Evolutionary conservation across 148 eudicot species (phyloP).

Genomic region (Diospyros kaki): DNA sequence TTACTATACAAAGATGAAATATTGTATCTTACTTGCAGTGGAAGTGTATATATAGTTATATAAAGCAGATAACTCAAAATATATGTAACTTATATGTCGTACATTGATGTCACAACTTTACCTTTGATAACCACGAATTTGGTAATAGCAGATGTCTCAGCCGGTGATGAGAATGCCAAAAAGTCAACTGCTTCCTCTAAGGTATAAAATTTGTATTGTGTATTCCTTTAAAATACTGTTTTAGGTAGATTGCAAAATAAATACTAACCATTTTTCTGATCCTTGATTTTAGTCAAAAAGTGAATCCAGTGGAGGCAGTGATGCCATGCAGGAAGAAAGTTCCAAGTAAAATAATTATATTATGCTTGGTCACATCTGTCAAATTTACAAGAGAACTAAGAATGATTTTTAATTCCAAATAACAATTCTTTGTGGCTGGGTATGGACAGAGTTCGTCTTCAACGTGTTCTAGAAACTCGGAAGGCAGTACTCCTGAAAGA

Average conservation of each 20-base stretch:
- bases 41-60: no score
- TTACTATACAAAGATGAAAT: not conserved
- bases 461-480: conserved; percentile 74
- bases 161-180: conserved; percentile 28
- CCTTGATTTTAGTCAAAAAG: conserved; percentile 25
- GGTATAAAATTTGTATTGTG: conserved; percentile 22
- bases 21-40: no score
- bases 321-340: conserved; percentile 52
- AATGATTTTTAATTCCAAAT: not conserved
- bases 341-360: conserved; percentile 45
- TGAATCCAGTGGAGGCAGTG: conserved; percentile 30
- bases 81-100: not conserved
- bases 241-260: not conserved
- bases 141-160: conserved; percentile 27
- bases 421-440: conserved; percentile 11
- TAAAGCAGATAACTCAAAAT: not conserved
- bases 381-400: not conserved
- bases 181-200: conserved; percentile 31
- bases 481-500: conserved; percentile 71
- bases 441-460: conserved; percentile 56
- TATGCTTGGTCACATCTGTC: conserved; percentile 3
- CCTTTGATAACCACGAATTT: conserved; percentile 4
- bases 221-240: conserved; percentile 2
- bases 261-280: not conserved
- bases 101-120: not conserved